Base-by-base conservation (phyloP, 2,329 filamentous ascomycete species). In the Nannizziopsis arthrosporioides region DNA sequence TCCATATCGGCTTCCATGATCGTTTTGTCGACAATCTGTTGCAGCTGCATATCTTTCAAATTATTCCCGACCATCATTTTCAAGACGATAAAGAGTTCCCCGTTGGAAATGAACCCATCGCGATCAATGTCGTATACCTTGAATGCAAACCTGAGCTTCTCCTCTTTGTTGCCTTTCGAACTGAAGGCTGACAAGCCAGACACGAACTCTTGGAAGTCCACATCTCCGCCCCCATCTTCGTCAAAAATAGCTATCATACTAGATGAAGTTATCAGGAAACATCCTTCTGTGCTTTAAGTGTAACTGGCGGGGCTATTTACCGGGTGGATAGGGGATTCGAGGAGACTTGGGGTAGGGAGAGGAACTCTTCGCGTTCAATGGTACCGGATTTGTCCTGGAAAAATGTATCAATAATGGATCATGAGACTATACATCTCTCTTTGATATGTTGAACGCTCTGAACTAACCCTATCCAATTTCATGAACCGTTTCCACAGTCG, bases 31-130 rank as follows among this genome's bases (percentile, higher is more conserved):
- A 98, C 92, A 65, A 98, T 98, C 79, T 81, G 92, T 73, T 98
- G 92, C 65, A 98, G 72, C 72, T 98, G 92, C 70, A 95, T 87
- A 68, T 98, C 92, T 76, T 98, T 98, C 62, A 98, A 73, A 69
- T 98, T 98, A 73, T 85, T 95, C 51, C 92, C 92, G 44, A 98
- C 92, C 92, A 98, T 98, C 92, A 98, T 98, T 84, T 98, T 98
- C 61, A 98, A 77, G 62, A 98, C 92, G 61, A 98, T 96, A 68
- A 96, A 98, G 44, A 98, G 78, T 74, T 98, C 92, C 61, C 92
- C 92, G 68, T 98, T 98, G 73, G 86, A 94, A 63, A 98, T 98
- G 72, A 85, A 98, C 18, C 92, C 92, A 68, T 98, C 92, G 52
- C 92, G 86, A 69, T 98, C 92, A 62, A 98, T 96, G 67, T 98